Base-by-base conservation (phyloP, 169 alveolate species). In the Plasmodium inui region DNA sequence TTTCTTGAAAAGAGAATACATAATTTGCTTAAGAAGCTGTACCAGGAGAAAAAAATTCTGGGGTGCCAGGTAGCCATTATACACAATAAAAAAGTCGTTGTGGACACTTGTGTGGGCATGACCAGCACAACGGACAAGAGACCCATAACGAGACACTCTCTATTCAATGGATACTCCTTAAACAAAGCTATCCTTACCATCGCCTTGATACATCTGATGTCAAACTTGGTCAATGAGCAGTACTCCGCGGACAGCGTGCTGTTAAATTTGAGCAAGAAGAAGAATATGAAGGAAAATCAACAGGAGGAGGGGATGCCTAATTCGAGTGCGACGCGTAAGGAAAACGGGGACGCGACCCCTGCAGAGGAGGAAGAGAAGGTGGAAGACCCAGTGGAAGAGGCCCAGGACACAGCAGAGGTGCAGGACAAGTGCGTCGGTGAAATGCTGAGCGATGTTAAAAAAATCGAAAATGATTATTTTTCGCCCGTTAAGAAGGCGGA, bases 51-150 rank as follows among this genome's bases (percentile, higher is more conserved):
- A 17, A 91, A 93, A 67, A 46, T 96, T 50, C 79, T 95, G 44
- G 97, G 96, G 3, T 81, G 92, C 10, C 98, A 96, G 71, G 93
- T 95, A 41, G 88, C 94, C 4, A 96, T 96, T 53, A 95, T 96
- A 14, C 95, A 92, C 19, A 91, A 93, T 34, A 95, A 94, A 17
- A 70, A 81, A 30, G 44, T 96, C 0, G 97, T 95, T 26, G 96
- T 86, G 7, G 96, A 96, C 39, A 72, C 96, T 9, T 89, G 96
- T 41, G 93, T 93, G 46, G 97, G 97, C 0, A 67, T 82, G 19
- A 96, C 95, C 53, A 95, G 96, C 39, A 84, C 83, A 61, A 93
- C 92, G 19, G 97, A 96, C 73, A 84, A 73, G 67, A 84, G 97
- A n/a, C 97, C 97, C 6, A 84, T 96, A 30, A 94, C 95, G 46